Conservation (phyloP, 2,329 filamentous ascomycete species). For the Fusarium papillatum region DNA sequence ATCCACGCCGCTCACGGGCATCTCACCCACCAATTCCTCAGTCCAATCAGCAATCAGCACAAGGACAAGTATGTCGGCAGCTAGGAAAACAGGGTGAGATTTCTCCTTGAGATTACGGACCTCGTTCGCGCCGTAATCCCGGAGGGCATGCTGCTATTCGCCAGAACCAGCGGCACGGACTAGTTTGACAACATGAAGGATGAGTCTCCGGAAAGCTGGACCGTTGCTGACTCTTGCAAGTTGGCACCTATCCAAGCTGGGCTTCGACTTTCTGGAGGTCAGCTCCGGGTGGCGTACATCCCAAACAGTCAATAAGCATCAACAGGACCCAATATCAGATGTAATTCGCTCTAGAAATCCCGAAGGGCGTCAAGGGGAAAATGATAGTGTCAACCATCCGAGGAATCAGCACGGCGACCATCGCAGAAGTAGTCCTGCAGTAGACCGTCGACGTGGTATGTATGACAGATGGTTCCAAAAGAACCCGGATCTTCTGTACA, state of each 20-base stretch:
- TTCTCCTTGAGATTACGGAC: neutral
- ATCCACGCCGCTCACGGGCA: neutral
- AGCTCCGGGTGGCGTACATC: constrained; percentile 73
- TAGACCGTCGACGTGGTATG: constrained; percentile 59
- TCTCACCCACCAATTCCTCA: neutral
- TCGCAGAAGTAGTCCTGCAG: constrained; percentile 59
- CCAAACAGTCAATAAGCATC: constrained; percentile 56
- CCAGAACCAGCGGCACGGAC: neutral
- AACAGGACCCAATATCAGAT: constrained; percentile 75
- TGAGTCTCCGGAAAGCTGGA: neutral
- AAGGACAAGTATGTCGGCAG: neutral
- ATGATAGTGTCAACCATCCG: constrained; percentile 63
- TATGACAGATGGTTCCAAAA: constrained; percentile 65
- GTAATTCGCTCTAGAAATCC: constrained; percentile 72
- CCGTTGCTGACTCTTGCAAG: neutral
- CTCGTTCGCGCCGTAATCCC: neutral
- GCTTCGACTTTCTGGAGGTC: constrained; percentile 80
- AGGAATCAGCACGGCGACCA: constrained; percentile 42
- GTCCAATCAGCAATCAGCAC: neutral
- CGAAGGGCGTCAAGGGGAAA: constrained; percentile 50
- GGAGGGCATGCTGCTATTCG: neutral
- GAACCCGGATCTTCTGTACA: constrained; percentile 64
- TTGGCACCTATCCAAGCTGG: constrained; percentile 49
- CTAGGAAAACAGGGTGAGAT: neutral
- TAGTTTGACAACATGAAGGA: neutral